phyloP scores from a whole-genome alignment of 2,329 filamentous ascomycete species.

The Trichoderma sp. region DNA sequence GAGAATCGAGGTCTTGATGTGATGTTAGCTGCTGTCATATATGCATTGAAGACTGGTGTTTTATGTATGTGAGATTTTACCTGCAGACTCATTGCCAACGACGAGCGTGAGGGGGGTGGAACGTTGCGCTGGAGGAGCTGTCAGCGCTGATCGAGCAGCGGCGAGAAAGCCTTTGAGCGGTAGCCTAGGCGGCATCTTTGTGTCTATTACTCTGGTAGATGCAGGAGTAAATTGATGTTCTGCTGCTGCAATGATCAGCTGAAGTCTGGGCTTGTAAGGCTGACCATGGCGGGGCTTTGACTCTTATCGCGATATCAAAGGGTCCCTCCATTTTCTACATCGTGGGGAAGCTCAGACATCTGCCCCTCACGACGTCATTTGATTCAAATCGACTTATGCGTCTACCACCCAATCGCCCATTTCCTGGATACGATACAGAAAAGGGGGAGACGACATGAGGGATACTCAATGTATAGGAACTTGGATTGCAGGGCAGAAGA shows the following conservation, averaged over 20 bases:
- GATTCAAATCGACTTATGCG: background rate
- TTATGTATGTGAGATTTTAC: slow-evolving; percentile 41
- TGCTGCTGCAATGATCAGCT: too few species aligned
- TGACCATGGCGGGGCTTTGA: slow-evolving; percentile 2
- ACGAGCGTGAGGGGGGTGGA: slow-evolving; percentile 60
- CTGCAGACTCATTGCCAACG: slow-evolving; percentile 69
- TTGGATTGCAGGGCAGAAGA: too few species aligned
- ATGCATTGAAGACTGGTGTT: background rate
- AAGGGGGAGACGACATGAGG: too few species aligned
- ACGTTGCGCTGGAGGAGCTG: slow-evolving; percentile 48
- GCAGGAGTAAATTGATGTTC: background rate
- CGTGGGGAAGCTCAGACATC: background rate
- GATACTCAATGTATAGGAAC: too few species aligned
- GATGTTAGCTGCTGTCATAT: background rate
- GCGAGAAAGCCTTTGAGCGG: slow-evolving; percentile 56
- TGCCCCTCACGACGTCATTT: slow-evolving; percentile 11
- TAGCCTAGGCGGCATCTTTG: slow-evolving; percentile 38
- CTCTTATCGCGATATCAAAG: slow-evolving; percentile 10
- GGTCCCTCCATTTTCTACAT: background rate
- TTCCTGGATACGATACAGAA: too few species aligned
- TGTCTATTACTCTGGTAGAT: background rate
- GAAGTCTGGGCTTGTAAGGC: background rate
- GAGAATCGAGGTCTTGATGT: slow-evolving; percentile 73
- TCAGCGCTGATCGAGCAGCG: slow-evolving; percentile 52
- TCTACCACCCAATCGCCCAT: background rate